These are phyloP conservation scores for Globisporangium uncinulatum DNA, from an alignment of 352 stramenopile genomes.

Conservation along the genomic window DNA sequence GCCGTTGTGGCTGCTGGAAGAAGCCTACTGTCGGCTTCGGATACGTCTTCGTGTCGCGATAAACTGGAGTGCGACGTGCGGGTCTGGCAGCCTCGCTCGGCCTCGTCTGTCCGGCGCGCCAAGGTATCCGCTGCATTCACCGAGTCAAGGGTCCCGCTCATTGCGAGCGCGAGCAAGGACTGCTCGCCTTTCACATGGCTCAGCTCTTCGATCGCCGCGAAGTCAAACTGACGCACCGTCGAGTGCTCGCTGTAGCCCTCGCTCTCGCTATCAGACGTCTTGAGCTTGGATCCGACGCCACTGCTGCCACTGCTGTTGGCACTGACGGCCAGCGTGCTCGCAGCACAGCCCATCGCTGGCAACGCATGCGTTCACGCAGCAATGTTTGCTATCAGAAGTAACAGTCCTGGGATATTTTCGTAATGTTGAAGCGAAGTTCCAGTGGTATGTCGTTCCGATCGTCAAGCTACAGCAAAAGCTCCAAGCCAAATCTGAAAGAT, in stretches of 20 bases:
- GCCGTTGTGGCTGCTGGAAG: neutral
- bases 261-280: neutral
- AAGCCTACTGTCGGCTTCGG: neutral
- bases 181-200: constrained; percentile 13
- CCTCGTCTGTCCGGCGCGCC: neutral
- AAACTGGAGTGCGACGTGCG: neutral
- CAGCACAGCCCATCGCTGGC: constrained; percentile 10
- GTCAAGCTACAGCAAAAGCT: no score
- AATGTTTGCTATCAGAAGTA: no score
- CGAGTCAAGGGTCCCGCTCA: neutral
- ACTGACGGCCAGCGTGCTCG: constrained; percentile 3
- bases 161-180: constrained; percentile 11
- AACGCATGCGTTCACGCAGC: constrained; percentile 20
- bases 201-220: constrained; percentile 10
- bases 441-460: no score
- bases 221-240: neutral
- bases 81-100: neutral
- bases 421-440: no score
- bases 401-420: no score
- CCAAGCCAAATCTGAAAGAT: no score
- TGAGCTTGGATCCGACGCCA: neutral
- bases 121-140: neutral
- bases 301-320: no score
- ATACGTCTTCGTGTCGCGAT: neutral
- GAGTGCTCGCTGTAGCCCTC: neutral